Evolutionary conservation across 164 flowering plant species (phyloP).

Genomic region (Umbellularia californica): DNA sequence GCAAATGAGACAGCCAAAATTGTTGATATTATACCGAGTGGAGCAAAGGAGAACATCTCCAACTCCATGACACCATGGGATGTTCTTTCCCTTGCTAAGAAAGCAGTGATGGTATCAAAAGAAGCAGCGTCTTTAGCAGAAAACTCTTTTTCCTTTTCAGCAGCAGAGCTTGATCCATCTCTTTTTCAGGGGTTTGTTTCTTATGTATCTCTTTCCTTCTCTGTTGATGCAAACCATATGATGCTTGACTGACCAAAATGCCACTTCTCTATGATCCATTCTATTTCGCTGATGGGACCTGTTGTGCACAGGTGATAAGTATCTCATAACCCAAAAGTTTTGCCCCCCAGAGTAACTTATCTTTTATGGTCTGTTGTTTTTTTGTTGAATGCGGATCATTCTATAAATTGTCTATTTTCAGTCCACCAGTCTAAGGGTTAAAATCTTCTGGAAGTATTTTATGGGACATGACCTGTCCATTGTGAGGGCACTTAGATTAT

Average conservation of each 20-base stretch:
- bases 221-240: neutral
- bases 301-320: neutral
- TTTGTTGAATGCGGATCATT: neutral
- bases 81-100: conserved; percentile 59
- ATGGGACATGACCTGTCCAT: neutral
- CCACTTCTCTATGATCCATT: neutral
- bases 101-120: conserved; percentile 71
- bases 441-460: neutral
- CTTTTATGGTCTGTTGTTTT: neutral
- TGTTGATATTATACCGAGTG: conserved; percentile 22
- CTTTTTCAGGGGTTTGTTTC: conserved; percentile 31
- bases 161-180: conserved; percentile 27
- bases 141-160: conserved; percentile 20
- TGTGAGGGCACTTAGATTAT: neutral
- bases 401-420: neutral
- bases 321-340: neutral
- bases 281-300: neutral
- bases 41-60: neutral
- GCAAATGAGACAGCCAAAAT: conserved; percentile 10
- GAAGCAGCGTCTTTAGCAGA: conserved; percentile 53
- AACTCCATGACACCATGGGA: conserved; percentile 16
- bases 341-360: neutral
- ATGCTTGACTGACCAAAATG: neutral
- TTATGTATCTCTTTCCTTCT: conserved; percentile 2
- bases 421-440: neutral